Conservation (phyloP, 2,329 filamentous ascomycete genomes). For the Aspergillus fischeri region DNA sequence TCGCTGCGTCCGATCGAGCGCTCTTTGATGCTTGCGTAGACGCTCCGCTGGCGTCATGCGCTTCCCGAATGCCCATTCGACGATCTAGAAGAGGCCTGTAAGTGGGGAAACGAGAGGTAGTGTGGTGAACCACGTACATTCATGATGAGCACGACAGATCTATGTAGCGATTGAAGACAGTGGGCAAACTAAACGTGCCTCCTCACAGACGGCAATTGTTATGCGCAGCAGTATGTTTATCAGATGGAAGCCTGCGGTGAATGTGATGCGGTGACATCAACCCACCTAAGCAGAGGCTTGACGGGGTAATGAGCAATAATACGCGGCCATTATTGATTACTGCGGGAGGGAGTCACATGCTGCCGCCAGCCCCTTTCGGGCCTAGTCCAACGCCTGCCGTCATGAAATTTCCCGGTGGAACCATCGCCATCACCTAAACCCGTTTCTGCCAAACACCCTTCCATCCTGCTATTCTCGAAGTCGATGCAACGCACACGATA, state of each 20-base stretch:
- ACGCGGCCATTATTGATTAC: neutral
- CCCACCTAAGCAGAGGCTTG: neutral
- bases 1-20: constrained; percentile 93
- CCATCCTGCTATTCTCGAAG: constrained; percentile 3
- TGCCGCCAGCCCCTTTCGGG: constrained; percentile 20
- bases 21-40: constrained; percentile 73
- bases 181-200: neutral
- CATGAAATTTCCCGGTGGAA: constrained; percentile 19
- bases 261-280: constrained; percentile 5
- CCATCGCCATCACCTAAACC: neutral
- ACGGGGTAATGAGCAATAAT: neutral
- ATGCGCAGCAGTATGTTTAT: neutral
- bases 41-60: constrained; percentile 86
- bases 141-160: constrained; percentile 2
- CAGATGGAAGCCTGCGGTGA: neutral
- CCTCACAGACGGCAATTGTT: neutral
- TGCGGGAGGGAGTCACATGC: constrained; percentile 20
- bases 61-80: constrained; percentile 99
- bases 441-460: neutral
- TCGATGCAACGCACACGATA: constrained; percentile 9
- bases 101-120: constrained; percentile 8
- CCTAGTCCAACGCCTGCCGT: constrained; percentile 14
- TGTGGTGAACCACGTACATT: constrained; percentile 7
- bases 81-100: constrained; percentile 59
- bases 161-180: neutral